Conservation (phyloP, 768 basidiomycete species). For the Trametes villosa region DNA sequence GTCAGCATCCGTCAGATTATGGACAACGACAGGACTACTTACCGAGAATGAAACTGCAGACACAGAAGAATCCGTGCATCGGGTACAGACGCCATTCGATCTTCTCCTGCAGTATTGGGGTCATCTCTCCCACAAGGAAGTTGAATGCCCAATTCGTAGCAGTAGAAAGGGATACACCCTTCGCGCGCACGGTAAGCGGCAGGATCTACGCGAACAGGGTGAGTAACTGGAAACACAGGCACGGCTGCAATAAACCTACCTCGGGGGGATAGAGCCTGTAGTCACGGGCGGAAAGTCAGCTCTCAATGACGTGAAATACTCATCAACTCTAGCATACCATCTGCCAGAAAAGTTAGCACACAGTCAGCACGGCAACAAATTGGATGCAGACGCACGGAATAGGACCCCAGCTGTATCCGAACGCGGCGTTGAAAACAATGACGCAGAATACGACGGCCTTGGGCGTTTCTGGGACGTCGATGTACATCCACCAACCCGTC, state of each 20-base stretch:
- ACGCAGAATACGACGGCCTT: slow-evolving; percentile 88
- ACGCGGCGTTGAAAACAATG: slow-evolving; percentile 91
- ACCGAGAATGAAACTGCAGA: slow-evolving; percentile 83
- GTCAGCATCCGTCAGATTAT: not conserved
- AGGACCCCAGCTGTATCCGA: slow-evolving; percentile 92
- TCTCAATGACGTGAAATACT: too few species aligned
- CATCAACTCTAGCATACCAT: not conserved
- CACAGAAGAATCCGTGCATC: slow-evolving; percentile 94
- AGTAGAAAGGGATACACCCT: slow-evolving; percentile 94
- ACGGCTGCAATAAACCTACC: slow-evolving; percentile 41
- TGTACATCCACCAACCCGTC: slow-evolving; percentile 93
- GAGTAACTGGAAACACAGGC: slow-evolving; percentile 5
- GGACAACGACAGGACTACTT: slow-evolving; percentile 23
- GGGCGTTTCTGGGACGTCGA: slow-evolving; percentile 85
- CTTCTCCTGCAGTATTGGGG: slow-evolving; percentile 83
- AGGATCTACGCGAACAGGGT: slow-evolving; percentile 63
- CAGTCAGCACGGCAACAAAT: not conserved
- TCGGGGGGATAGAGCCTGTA: slow-evolving; percentile 73
- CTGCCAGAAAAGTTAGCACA: not conserved
- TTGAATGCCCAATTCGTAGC: slow-evolving; percentile 89
- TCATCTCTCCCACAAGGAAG: slow-evolving; percentile 86
- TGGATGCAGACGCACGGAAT: slow-evolving; percentile 63
- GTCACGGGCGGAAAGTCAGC: not conserved
- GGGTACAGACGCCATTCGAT: slow-evolving; percentile 93
- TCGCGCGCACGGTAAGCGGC: slow-evolving; percentile 86